A percentile compares a stretch with the other conserved stretches of the same genome.
These are phyloP conservation scores for Lasiodiplodia sp. DNA, from an alignment of 2,329 filamentous ascomycete species.

Conservation along the genomic window DNA sequence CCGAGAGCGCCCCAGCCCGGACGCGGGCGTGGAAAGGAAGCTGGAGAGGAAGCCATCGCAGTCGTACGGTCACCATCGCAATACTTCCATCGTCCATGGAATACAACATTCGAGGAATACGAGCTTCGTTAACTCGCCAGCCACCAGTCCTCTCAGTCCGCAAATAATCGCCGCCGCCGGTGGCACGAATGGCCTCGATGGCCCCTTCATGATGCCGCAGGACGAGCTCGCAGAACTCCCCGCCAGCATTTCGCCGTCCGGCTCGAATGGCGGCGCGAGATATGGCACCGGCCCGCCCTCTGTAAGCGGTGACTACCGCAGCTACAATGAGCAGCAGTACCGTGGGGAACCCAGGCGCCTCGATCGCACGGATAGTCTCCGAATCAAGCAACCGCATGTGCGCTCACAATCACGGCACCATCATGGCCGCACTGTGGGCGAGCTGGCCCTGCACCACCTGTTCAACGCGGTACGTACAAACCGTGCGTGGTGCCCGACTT, in stretches of 20 bases:
- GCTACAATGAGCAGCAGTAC: slow-evolving; percentile 25
- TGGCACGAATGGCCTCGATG: slow-evolving; percentile 44
- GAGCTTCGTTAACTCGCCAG: slow-evolving; percentile 79
- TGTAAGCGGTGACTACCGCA: slow-evolving; percentile 34
- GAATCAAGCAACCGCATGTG: slow-evolving; percentile 74
- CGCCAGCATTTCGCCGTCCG: slow-evolving; percentile 39
- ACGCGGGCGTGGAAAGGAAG: slow-evolving; percentile 57
- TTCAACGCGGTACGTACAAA: slow-evolving; percentile 76
- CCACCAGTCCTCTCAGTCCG: slow-evolving; percentile 82
- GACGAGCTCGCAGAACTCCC: slow-evolving; percentile 49
- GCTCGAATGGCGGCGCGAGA: slow-evolving; percentile 33
- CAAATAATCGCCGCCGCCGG: slow-evolving; percentile 73
- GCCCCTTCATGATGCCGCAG: slow-evolving; percentile 48
- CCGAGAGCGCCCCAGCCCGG: slow-evolving; percentile 46
- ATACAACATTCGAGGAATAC: slow-evolving; percentile 91
- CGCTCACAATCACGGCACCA: slow-evolving; percentile 73
- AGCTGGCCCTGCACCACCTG: slow-evolving; percentile 95
- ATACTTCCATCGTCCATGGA: slow-evolving; percentile 97
- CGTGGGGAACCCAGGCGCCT: slow-evolving; percentile 42
- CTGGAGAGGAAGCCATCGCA: slow-evolving; percentile 60
- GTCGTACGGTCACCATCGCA: slow-evolving; percentile 86
- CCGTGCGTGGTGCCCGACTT: neutral
- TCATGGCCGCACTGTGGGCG: slow-evolving; percentile 86
- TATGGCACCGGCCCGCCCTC: slow-evolving; percentile 29
- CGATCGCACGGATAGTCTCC: slow-evolving; percentile 60